Base-by-base conservation (phyloP, 2,329 filamentous ascomycete genomes). In the Corniculantispora saksenae region DNA sequence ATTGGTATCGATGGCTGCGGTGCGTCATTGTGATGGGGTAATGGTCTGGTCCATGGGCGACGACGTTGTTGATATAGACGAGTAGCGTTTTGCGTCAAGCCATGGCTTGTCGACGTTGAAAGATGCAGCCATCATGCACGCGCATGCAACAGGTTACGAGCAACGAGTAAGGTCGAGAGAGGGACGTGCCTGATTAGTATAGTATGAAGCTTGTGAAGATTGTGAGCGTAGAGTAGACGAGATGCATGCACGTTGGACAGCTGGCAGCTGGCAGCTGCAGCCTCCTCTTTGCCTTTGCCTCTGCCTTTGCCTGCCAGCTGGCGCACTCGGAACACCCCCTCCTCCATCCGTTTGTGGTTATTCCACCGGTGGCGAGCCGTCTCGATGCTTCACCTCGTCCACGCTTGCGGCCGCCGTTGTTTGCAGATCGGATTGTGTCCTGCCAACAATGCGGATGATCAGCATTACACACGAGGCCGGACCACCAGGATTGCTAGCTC, bases 121-220 rank as follows among this genome's bases (percentile, higher is more conserved):
- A 50, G 61, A 48, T 63, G 61, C 61, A 63, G 53, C 61, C 51
- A 50, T 25, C 5, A 50, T 63, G 60, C 60, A 47, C 57, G 29
- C 8, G 27, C 27, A 53, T 27, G 50, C 40, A 55, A 15, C 29
- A 27, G 40, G 27, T 45, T 48, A 53, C 47, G 58, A 53, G 58
- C 43, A 61, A 53, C 47, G 58, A 53, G 58, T 53, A 61, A 21
- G 23, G 29, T 38, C 50, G 17, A 29, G 19, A 15, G 12, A 25
- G 45, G n/a, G 17, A n/a, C 25, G 55, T 23, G 38, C 29, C 12
- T 55, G 32, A 13, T 56, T 35, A 21, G n/a, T 17, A 29, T 19
- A 50, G 21, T 27, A 19, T 8, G 29, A 29, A 19, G 9, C 13
- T 48, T 1, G 7, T 23, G n/a, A 19, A 48, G 45, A 5, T 21